phyloP scores from a whole-genome alignment of 179 eudicot species.

The Nepenthes alata region DNA sequence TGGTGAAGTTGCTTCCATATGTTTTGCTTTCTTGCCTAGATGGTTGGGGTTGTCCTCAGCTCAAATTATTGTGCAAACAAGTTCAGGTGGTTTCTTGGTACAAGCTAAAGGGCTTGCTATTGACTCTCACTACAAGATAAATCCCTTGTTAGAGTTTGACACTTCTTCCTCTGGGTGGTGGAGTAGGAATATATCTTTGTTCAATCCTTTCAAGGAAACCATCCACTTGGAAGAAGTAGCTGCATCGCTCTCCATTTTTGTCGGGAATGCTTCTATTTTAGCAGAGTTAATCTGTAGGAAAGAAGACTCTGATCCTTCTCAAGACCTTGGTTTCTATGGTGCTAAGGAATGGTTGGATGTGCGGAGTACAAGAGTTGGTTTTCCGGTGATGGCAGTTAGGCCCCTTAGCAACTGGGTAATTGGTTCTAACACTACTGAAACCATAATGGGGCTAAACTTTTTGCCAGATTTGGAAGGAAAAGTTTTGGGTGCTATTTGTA shows the following conservation, averaged over 20 bases:
- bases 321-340: constrained; percentile 11
- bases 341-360: constrained; percentile 27
- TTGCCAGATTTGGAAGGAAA: constrained; percentile 23
- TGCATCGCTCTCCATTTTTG: constrained; percentile 36
- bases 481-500: constrained; percentile 43
- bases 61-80: constrained; percentile 67
- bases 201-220: constrained; percentile 54
- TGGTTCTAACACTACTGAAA: constrained; percentile 35
- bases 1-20: constrained; percentile 57
- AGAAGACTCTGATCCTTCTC: constrained; percentile 18
- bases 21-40: constrained; percentile 63
- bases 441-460: constrained; percentile 39
- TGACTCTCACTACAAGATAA: constrained; percentile 58
- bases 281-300: constrained; percentile 34
- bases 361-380: constrained; percentile 18
- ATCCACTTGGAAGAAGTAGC: constrained; percentile 58
- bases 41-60: constrained; percentile 59
- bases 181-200: constrained; percentile 50
- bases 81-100: constrained; percentile 71
- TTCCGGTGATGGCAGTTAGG: constrained; percentile 37
- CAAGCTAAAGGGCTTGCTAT: constrained; percentile 52
- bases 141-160: constrained; percentile 35
- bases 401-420: constrained; percentile 57
- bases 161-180: constrained; percentile 43
- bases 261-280: constrained; percentile 24